phyloP scores from a whole-genome alignment of 371 early-diverging fungal genomes.

The Zancudomyces culisetae region DNA sequence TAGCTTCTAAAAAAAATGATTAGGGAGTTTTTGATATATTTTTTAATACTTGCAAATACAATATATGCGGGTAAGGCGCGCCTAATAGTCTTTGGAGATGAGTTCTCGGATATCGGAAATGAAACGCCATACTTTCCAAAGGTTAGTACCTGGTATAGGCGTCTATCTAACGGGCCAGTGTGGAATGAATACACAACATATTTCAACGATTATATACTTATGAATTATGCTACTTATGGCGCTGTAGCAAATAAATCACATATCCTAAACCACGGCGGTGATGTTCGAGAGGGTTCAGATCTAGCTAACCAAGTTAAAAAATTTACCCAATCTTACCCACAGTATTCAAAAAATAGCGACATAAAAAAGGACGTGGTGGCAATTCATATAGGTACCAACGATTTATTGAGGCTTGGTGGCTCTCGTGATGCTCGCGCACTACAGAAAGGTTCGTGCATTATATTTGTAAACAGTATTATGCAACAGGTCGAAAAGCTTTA shows the following conservation, averaged over 20 bases:
- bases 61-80: no score
- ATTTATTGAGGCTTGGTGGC: no score
- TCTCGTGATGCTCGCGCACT: no score
- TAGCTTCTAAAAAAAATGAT: no score
- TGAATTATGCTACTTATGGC: constrained; percentile 6
- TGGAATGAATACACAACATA: constrained; percentile 11
- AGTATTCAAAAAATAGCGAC: neutral
- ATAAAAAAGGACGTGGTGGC: neutral
- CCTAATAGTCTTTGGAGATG: neutral
- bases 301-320: neutral
- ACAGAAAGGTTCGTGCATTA: no score
- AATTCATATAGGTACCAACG: neutral
- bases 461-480: no score
- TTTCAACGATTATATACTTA: constrained; percentile 6
- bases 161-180: constrained; percentile 6
- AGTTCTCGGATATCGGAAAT: constrained; percentile 2
- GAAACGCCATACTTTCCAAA: neutral
- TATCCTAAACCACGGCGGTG: neutral
- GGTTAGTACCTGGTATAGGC: no score
- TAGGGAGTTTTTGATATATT: no score
- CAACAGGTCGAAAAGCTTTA: no score
- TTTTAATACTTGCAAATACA: no score
- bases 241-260: neutral
- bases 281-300: neutral
- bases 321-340: neutral